Percentiles rank a stretch among this genome's conserved stretches.
phyloP scores from a whole-genome alignment of 352 stramenopile species.

The Blastocystis sp. region DNA sequence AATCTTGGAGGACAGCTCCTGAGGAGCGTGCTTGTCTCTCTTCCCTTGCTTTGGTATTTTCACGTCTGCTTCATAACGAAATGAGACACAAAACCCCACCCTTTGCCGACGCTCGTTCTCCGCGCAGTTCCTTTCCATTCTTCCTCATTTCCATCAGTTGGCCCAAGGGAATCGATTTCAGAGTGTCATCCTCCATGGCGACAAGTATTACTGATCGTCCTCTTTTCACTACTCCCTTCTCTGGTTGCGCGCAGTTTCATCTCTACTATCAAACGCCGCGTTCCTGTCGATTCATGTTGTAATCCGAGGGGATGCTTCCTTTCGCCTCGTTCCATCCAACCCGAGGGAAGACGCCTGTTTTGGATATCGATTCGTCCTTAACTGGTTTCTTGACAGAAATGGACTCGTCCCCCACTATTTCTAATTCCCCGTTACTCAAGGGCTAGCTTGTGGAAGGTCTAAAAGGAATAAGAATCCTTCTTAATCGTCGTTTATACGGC shows the following conservation, averaged over 20 bases:
- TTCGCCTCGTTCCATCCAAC: no score
- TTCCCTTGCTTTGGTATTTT: constrained; percentile 55
- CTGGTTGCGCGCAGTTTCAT: no score
- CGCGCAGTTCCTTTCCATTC: constrained; percentile 58
- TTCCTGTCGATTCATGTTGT: no score
- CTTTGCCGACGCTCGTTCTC: not conserved
- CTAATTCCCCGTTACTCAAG: not conserved
- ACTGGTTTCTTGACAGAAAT: no score
- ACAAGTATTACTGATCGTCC: no score
- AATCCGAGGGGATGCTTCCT: no score
- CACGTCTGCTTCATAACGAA: not conserved
- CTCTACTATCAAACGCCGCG: no score
- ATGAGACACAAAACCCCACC: not conserved
- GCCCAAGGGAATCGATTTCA: constrained; percentile 63
- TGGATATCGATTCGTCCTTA: no score
- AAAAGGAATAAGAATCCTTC: not conserved
- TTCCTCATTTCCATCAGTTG: constrained; percentile 68
- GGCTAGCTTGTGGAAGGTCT: not conserved
- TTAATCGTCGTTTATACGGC: not conserved
- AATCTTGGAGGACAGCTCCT: constrained; percentile 68
- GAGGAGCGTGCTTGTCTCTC: constrained; percentile 54
- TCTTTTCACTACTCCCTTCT: no score
- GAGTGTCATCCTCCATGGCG: constrained; percentile 15
- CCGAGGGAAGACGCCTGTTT: no score
- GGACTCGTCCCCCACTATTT: not conserved